Percentiles rank a stretch among this genome's conserved stretches.
Conservation (phyloP, 140 eudicot genomes). For the Bidens hawaiensis region DNA sequence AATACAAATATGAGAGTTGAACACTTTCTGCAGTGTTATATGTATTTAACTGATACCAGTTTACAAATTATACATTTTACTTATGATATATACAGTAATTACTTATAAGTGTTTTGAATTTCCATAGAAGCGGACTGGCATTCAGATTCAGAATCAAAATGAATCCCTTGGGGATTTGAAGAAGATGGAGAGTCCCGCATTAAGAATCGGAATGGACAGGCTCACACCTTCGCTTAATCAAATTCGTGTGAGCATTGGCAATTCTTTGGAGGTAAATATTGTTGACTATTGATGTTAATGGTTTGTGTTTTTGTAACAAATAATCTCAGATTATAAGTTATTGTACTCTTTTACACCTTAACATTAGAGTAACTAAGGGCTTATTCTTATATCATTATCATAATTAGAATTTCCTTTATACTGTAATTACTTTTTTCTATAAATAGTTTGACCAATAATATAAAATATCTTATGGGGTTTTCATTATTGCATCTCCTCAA, state of each 20-base stretch:
- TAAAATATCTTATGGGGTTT: too few relatives aligned
- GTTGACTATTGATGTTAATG: neutral
- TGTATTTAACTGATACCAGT: neutral
- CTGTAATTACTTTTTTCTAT: too few relatives aligned
- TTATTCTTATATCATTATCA: too few relatives aligned
- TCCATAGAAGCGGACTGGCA: slow-evolving; percentile 17
- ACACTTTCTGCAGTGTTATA: too few relatives aligned
- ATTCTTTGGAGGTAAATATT: slow-evolving; percentile 66
- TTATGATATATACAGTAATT: neutral
- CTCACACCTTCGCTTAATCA: slow-evolving; percentile 53
- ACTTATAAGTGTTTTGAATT: neutral
- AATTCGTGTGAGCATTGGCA: slow-evolving; percentile 55
- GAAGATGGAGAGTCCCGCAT: slow-evolving; percentile 38
- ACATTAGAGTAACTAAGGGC: too few relatives aligned
- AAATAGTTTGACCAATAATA: too few relatives aligned
- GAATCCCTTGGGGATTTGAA: slow-evolving; percentile 23
- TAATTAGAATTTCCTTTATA: too few relatives aligned
- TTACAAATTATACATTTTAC: neutral
- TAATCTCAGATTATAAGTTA: neutral
- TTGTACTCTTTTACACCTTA: neutral
- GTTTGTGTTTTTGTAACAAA: neutral
- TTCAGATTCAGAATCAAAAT: slow-evolving; percentile 27
- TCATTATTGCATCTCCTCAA: neutral
- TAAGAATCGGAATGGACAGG: slow-evolving; percentile 44
- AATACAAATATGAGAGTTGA: neutral